phyloP scores from a whole-genome alignment of 2,329 filamentous ascomycete genomes.

The Xylaria sp. region DNA sequence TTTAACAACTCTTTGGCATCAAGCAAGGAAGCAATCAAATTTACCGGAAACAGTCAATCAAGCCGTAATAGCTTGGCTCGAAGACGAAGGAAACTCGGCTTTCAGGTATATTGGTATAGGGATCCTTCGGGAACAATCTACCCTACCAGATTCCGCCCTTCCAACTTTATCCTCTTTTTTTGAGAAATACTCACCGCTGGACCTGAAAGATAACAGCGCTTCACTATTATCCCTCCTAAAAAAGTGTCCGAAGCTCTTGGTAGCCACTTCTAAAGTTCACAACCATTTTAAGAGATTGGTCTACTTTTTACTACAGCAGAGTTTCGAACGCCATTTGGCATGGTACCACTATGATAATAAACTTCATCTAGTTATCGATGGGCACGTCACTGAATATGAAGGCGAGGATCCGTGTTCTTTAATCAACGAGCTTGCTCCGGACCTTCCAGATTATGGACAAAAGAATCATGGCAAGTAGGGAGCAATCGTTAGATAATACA shows the following conservation, averaged over 20 bases:
- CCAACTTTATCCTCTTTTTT: neutral
- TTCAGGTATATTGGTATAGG: neutral
- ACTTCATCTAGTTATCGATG: conserved; percentile 5
- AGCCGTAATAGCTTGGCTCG: neutral
- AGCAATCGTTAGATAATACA: no score
- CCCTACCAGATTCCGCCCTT: neutral
- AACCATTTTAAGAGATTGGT: neutral
- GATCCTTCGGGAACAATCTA: neutral
- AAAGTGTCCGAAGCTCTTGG: neutral
- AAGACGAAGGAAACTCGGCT: neutral
- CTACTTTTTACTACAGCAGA: neutral
- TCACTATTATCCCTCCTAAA: neutral
- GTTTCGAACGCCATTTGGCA: neutral
- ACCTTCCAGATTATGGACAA: neutral
- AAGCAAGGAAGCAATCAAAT: no score
- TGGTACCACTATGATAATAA: neutral
- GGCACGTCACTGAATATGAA: neutral
- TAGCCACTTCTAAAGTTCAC: neutral
- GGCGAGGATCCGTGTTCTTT: neutral
- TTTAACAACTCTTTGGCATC: neutral
- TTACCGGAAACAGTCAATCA: neutral
- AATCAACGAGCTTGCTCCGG: neutral
- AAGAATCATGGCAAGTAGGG: no score
- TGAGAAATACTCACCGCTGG: no score
- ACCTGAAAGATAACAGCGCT: neutral